These are phyloP conservation scores for Entelexis sorbosivorans DNA, from an alignment of 1,139 yeast species.

Conservation along the genomic window DNA sequence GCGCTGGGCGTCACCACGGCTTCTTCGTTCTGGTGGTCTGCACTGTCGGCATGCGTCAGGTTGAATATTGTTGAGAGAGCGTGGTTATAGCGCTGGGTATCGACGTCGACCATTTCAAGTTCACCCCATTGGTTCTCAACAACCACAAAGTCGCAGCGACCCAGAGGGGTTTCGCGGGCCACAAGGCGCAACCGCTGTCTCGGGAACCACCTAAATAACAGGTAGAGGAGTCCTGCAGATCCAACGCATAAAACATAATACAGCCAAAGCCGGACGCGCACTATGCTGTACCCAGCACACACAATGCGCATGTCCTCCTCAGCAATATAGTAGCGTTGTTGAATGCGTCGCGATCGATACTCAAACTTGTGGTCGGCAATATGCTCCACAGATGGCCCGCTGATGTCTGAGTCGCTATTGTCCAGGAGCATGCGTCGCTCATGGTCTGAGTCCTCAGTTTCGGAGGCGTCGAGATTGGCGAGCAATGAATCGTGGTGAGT, in stretches of 20 bases:
- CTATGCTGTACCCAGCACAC: slow-evolving; percentile 73
- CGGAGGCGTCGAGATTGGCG: slow-evolving; percentile 18
- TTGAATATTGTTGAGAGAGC: slow-evolving; percentile 58
- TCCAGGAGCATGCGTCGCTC: slow-evolving; percentile 6
- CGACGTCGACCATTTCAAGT: slow-evolving; percentile 47
- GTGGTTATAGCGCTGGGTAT: slow-evolving; percentile 53
- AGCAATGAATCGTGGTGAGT: slow-evolving; percentile 32
- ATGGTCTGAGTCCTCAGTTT: slow-evolving; percentile 29
- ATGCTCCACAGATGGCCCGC: neutral
- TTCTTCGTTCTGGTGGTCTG: neutral
- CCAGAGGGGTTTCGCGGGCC: slow-evolving; percentile 61
- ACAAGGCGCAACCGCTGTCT: slow-evolving; percentile 53
- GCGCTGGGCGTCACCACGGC: neutral
- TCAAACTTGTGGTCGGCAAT: slow-evolving; percentile 10
- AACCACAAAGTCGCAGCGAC: slow-evolving; percentile 83
- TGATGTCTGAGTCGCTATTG: slow-evolving; percentile 1
- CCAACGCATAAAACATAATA: slow-evolving; percentile 47
- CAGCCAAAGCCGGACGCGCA: slow-evolving; percentile 36
- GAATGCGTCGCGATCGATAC: slow-evolving; percentile 29
- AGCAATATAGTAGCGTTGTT: slow-evolving; percentile 81
- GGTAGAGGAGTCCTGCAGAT: slow-evolving; percentile 62
- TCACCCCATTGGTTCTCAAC: slow-evolving; percentile 91
- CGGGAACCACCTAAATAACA: slow-evolving; percentile 79
- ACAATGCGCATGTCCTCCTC: slow-evolving; percentile 93
- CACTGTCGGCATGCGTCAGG: slow-evolving; percentile 22